phyloP scores from a whole-genome alignment of 1,284 basidiomycete species.

The Cutaneotrichosporon dermatis region DNA sequence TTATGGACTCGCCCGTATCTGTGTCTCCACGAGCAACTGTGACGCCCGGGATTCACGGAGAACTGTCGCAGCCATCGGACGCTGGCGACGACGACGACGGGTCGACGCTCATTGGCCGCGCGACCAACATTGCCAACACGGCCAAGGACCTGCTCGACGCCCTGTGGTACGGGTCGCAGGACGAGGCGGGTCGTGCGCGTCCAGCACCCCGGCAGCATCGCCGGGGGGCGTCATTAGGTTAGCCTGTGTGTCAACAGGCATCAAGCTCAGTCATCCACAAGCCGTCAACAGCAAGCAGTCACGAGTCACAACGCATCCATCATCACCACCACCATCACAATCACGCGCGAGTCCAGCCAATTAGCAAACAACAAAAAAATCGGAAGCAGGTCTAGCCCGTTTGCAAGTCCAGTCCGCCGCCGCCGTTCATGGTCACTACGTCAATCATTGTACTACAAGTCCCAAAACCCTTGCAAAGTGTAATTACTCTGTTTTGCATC shows the following conservation, averaged over 20 bases:
- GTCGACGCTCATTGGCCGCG: constrained; percentile 44
- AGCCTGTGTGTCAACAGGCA: not conserved
- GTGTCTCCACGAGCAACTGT: constrained; percentile 4
- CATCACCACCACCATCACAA: not conserved
- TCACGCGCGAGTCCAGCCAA: not conserved
- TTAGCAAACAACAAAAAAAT: not conserved
- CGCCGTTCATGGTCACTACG: not conserved
- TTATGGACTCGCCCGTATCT: constrained; percentile 2
- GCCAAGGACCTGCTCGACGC: constrained; percentile 50
- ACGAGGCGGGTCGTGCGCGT: not conserved
- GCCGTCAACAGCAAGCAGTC: not conserved
- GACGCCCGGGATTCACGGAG: not conserved
- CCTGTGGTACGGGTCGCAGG: constrained; percentile 43
- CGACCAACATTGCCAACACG: constrained; percentile 48
- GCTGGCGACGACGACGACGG: constrained; percentile 34
- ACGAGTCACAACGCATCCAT: not conserved
- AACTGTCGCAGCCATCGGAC: constrained; percentile 12
- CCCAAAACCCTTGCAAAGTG: constrained; percentile 1
- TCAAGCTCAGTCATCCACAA: too few relatives aligned
- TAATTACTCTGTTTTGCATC: constrained; percentile 10
- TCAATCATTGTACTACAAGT: not conserved
- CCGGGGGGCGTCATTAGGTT: constrained; percentile 1
- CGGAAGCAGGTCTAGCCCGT: too few relatives aligned
- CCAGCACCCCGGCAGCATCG: not conserved
- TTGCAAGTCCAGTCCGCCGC: not conserved